Percentiles rank a stretch among this genome's conserved stretches.
Conservation (phyloP, 805 yeast genomes). For the Pichia sporocuriosa region DNA sequence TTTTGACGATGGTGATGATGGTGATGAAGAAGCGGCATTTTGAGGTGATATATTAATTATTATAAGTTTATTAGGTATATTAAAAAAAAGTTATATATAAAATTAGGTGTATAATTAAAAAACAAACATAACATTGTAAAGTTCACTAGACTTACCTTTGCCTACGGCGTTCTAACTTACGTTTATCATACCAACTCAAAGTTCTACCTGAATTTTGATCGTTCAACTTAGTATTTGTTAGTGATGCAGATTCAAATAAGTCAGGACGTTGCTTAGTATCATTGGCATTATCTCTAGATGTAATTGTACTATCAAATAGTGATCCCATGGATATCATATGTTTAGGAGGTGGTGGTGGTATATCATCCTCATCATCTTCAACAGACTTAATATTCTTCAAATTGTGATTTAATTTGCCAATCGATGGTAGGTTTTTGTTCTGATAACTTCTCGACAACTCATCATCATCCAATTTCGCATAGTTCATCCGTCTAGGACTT, state of each 20-base stretch:
- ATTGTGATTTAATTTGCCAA: no score
- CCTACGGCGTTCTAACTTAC: slow-evolving; percentile 4
- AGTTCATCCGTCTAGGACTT: neutral
- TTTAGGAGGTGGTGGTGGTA: slow-evolving; percentile 25
- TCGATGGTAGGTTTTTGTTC: slow-evolving; percentile 12
- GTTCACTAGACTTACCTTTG: no score
- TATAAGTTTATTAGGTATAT: no score
- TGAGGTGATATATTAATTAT: slow-evolving; percentile 22
- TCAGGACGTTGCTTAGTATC: no score
- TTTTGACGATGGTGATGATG: slow-evolving; percentile 45
- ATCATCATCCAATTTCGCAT: slow-evolving; percentile 1
- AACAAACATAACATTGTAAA: no score
- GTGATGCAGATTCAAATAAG: no score
- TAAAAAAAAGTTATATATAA: no score
- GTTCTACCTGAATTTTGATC: neutral
- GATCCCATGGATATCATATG: slow-evolving; percentile 22
- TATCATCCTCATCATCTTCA: slow-evolving; percentile 5
- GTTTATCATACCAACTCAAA: slow-evolving; percentile 9
- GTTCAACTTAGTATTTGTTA: neutral
- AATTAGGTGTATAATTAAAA: no score
- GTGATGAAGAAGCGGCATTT: slow-evolving; percentile 68
- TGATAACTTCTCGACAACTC: slow-evolving; percentile 12
- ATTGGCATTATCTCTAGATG: no score
- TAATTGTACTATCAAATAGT: slow-evolving; percentile 11
- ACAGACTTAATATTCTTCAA: no score